Base-by-base conservation (phyloP, 176 grass and related monocot genomes). In the Rhynchospora tenuis region DNA sequence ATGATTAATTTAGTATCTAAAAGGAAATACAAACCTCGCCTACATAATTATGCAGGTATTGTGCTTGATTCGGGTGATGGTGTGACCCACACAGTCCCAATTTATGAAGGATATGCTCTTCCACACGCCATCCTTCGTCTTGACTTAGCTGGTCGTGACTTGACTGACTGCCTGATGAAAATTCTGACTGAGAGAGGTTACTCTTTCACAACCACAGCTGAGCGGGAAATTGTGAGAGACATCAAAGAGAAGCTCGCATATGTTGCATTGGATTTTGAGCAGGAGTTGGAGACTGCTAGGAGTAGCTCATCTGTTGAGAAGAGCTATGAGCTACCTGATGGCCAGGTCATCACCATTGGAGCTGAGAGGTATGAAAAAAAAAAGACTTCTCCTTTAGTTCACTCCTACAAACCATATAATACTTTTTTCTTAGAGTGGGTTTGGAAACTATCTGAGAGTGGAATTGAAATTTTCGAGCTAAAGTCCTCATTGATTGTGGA, bases 191-290 rank as follows among this genome's bases (percentile, higher is more conserved):
- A 97, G 85, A 93, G 93, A 64, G 93, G 93, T 5, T 97, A 97
- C 87, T 89, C 91, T 54, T 97, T 97, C 83, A 97, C 93, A 55
- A 97, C 93, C 8, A 91, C 91, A 2, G 93, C 93, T 0, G 93
- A 97, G 63, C 89, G 93, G 46, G 93, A 97, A 91, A 97, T 97
- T 84, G 93, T 97, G 54, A 86, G 93, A 54, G 93, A 97, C 83
- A 93, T 97, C 60, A 97, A 97, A 84, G 94, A 97, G 86, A 97
- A 97, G 51, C 91, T 97, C 45, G 91, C 91, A n/a, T 97, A 97
- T 42, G 81, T 97, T 46, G 91, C 91, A 28, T 52, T 97, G 13
- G 91, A 97, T 88, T 97, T 82, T 44, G 94, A 97, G 33, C 85
- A 97, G 83, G 91, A 97, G 83, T 64, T 91, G 23, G 91, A 93